phyloP scores from a whole-genome alignment of 331 rosid genomes.

The Erythrophleum ivorense region DNA sequence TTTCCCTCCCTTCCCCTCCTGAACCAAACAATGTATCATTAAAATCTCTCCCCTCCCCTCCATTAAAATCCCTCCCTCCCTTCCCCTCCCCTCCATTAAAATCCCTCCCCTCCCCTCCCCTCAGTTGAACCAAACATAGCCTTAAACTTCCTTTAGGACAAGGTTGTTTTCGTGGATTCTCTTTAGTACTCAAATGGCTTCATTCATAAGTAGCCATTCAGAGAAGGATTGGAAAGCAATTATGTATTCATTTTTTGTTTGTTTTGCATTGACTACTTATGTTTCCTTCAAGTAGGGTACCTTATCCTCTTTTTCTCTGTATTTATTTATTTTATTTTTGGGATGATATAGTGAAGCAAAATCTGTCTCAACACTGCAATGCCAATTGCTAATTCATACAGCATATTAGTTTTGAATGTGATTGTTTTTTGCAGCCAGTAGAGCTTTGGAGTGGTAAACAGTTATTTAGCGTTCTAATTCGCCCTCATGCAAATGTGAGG shows the following conservation, averaged over 20 bases:
- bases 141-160: background rate
- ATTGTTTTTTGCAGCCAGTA: conserved; percentile 68
- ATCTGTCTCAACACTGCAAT: conserved; percentile 11
- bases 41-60: too few relatives aligned
- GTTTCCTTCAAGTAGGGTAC: background rate
- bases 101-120: too few relatives aligned
- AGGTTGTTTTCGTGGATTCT: background rate
- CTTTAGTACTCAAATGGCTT: background rate
- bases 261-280: background rate
- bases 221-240: background rate
- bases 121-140: too few relatives aligned
- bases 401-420: conserved; percentile 27
- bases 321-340: background rate
- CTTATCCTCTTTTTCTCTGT: background rate
- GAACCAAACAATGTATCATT: too few relatives aligned
- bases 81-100: too few relatives aligned
- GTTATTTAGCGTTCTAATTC: conserved; percentile 80
- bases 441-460: conserved; percentile 99
- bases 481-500: conserved; percentile 80
- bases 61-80: too few relatives aligned
- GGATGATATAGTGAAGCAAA: conserved; percentile 22
- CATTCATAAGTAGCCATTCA: background rate
- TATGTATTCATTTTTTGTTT: background rate
- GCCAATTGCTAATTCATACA: conserved; percentile 25
- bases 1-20: too few relatives aligned